Evolutionary conservation across 2,329 filamentous ascomycete species (phyloP).

Genomic region (Phyllosticta citribraziliensis): DNA sequence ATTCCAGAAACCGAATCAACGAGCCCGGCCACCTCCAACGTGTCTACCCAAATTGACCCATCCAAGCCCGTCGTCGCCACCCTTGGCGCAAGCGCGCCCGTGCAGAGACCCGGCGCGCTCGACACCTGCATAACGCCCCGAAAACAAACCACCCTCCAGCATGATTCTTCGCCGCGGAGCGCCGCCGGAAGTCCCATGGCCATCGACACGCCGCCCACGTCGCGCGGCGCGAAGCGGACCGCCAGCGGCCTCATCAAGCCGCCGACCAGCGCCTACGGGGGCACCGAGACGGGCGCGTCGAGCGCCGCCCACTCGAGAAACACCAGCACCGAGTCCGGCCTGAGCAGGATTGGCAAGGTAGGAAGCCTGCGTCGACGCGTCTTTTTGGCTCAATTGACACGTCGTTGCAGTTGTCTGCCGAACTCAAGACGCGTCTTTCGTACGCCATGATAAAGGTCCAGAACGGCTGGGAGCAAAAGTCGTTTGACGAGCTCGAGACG

Average conservation of each 20-base stretch:
- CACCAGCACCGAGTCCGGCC: constrained; percentile 57
- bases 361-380: constrained; percentile 10
- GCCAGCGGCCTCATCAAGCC: constrained; percentile 61
- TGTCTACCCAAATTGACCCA: constrained; percentile 42
- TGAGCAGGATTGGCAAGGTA: constrained; percentile 72
- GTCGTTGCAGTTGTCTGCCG: constrained; percentile 54
- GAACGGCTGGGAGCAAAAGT: constrained; percentile 74
- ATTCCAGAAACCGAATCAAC: constrained; percentile 22
- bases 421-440: constrained; percentile 73
- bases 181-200: constrained; percentile 27
- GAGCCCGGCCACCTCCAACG: constrained; percentile 20
- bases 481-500: constrained; percentile 63
- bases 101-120: constrained; percentile 4
- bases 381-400: constrained; percentile 11
- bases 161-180: constrained; percentile 13
- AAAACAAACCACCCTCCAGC: constrained; percentile 10
- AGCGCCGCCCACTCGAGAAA: constrained; percentile 55
- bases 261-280: constrained; percentile 11
- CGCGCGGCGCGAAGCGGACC: constrained; percentile 58
- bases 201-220: constrained; percentile 28
- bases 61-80: constrained; percentile 21
- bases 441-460: constrained; percentile 91
- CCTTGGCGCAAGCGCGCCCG: not conserved
- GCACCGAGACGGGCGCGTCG: not conserved
- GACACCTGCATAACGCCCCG: not conserved